These are phyloP conservation scores for Aspergillus calidoustus DNA, from an alignment of 2,329 filamentous ascomycete species.

Conservation along the genomic window DNA sequence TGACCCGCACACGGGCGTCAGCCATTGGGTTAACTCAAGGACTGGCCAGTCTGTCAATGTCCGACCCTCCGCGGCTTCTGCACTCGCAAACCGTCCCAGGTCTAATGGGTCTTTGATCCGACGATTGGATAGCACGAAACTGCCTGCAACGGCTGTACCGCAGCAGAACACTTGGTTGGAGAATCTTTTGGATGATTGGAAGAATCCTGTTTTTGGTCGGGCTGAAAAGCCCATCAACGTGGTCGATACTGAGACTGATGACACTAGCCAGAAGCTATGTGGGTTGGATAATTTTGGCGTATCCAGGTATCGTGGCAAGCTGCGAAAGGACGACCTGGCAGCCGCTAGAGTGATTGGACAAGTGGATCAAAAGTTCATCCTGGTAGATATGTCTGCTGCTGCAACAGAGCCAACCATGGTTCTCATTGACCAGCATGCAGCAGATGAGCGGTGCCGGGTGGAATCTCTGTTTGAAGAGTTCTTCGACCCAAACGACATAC, in stretches of 20 bases:
- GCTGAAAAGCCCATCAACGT: slow-evolving; percentile 50
- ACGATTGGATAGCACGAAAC: slow-evolving; percentile 14
- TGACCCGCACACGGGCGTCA: slow-evolving; percentile 60
- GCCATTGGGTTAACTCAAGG: slow-evolving; percentile 38
- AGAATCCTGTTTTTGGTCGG: slow-evolving; percentile 74
- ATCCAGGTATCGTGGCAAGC: slow-evolving; percentile 38
- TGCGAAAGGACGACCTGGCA: slow-evolving; percentile 67
- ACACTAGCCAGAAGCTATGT: slow-evolving; percentile 27
- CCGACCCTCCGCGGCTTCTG: slow-evolving; percentile 17
- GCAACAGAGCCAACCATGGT: slow-evolving; percentile 57
- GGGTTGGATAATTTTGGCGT: slow-evolving; percentile 29
- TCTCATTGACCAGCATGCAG: slow-evolving; percentile 91
- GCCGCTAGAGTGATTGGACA: slow-evolving; percentile 74
- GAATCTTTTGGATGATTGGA: slow-evolving; percentile 67
- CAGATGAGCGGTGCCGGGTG: slow-evolving; percentile 83
- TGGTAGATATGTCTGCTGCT: slow-evolving; percentile 60
- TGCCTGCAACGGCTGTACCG: slow-evolving; percentile 25
- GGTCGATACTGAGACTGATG: slow-evolving; percentile 30
- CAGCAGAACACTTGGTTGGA: slow-evolving; percentile 60
- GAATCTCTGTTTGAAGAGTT: slow-evolving; percentile 71
- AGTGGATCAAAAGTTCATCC: slow-evolving; percentile 87
- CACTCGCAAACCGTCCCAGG: slow-evolving; percentile 19
- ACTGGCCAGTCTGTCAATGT: slow-evolving; percentile 39
- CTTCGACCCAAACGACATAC: slow-evolving; percentile 33
- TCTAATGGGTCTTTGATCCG: slow-evolving; percentile 24